Conservation (phyloP, 108 stramenopile genomes). For the Schizochytrium sp. region DNA sequence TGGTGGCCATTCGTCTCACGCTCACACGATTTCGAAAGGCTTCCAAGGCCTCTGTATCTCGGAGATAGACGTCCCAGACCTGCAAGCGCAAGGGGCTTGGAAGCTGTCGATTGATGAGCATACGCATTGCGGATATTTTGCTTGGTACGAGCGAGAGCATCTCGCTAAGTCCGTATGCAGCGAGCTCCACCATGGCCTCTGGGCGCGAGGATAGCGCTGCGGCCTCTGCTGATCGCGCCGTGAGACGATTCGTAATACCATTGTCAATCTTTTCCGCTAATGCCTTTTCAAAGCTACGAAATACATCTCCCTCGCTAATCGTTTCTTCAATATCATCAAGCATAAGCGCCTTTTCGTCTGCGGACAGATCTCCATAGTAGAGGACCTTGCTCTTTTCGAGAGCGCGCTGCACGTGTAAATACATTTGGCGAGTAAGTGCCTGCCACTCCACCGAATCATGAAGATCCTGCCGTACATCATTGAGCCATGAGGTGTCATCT, state of each 20-base stretch:
- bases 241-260: not conserved
- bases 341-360: not conserved
- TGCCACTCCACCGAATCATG: not conserved
- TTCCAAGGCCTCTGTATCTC: not conserved
- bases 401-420: not conserved
- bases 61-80: constrained; percentile 2
- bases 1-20: not conserved
- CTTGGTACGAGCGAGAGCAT: not conserved
- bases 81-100: not conserved
- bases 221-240: not conserved
- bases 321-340: not conserved
- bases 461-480: not conserved
- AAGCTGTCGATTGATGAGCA: constrained; percentile 1
- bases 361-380: not conserved
- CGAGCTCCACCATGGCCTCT: not conserved
- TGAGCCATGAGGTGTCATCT: not conserved
- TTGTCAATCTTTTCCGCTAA: not conserved
- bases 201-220: not conserved
- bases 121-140: not conserved
- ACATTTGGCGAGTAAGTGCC: not conserved
- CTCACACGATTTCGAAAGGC: not conserved
- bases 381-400: not conserved
- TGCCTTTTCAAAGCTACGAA: not conserved
- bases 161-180: not conserved
- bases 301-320: not conserved